These are phyloP conservation scores for Rhizomucor miehei DNA, from an alignment of 371 early-diverging fungal species.

Conservation along the genomic window DNA sequence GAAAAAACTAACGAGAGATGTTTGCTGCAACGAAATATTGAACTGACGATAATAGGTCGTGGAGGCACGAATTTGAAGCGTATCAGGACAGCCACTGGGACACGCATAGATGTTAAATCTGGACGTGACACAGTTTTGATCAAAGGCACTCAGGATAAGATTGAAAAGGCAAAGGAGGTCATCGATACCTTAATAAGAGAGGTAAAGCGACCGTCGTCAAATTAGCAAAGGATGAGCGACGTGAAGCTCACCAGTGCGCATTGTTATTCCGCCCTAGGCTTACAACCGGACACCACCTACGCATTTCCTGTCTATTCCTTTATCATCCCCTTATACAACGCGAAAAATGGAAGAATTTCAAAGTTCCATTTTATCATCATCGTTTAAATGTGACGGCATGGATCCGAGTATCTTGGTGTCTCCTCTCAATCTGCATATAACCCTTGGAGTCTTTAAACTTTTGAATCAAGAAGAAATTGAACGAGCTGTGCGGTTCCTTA, in stretches of 20 bases:
- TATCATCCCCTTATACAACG: constrained; percentile 10
- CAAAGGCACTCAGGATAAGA: constrained; percentile 31
- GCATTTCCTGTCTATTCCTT: constrained; percentile 32
- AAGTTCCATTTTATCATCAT: constrained; percentile 16
- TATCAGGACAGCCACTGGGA: constrained; percentile 26
- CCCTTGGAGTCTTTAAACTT: constrained; percentile 33
- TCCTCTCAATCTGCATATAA: constrained; percentile 32
- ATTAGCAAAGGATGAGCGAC: no score
- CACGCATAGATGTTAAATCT: constrained; percentile 26
- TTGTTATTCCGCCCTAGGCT: no score
- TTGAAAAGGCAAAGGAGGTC: constrained; percentile 23
- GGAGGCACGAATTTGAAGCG: constrained; percentile 30
- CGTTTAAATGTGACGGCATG: constrained; percentile 18
- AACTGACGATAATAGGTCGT: constrained; percentile 11
- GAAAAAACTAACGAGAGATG: background rate
- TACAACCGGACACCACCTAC: constrained; percentile 22
- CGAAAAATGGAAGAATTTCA: constrained; percentile 29
- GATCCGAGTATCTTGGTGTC: constrained; percentile 19
- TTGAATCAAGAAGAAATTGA: constrained; percentile 24
- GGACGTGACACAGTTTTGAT: constrained; percentile 32
- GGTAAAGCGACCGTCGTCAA: no score
- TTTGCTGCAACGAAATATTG: no score
- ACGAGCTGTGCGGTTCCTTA: constrained; percentile 21
- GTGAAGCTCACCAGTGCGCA: background rate
- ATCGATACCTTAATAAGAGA: constrained; percentile 13